Conservation (phyloP, 345 rosid genomes). For the Gossypium thurberi region DNA sequence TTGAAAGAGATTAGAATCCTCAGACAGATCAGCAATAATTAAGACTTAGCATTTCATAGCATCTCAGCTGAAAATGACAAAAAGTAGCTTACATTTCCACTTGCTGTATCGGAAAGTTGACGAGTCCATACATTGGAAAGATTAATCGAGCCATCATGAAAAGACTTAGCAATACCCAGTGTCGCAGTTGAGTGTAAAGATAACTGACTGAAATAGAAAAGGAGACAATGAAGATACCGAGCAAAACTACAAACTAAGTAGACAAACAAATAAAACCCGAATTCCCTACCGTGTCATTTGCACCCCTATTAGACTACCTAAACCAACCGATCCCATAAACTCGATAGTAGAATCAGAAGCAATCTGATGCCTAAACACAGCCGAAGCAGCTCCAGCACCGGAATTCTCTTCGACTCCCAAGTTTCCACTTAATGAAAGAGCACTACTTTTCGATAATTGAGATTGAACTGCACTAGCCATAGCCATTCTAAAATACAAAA, state of each 20-base stretch:
- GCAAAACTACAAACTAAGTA: not conserved
- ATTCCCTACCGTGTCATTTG: slow-evolving; percentile 71
- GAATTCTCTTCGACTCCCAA: slow-evolving; percentile 61
- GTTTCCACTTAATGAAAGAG: slow-evolving; percentile 67
- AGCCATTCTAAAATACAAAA: slow-evolving; percentile 54
- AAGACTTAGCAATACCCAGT: slow-evolving; percentile 66
- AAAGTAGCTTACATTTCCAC: slow-evolving; percentile 66
- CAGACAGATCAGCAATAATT: not conserved
- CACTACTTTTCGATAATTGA: slow-evolving; percentile 62
- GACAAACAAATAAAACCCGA: slow-evolving; percentile 7
- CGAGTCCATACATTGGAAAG: slow-evolving; percentile 94
- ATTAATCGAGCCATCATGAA: slow-evolving; percentile 81
- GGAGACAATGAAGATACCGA: slow-evolving; percentile 6
- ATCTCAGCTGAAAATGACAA: not conserved
- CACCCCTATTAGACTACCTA: slow-evolving; percentile 66
- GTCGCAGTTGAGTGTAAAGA: slow-evolving; percentile 85
- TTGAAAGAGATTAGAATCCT: slow-evolving; percentile 9
- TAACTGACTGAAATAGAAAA: slow-evolving; percentile 45
- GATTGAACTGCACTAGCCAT: slow-evolving; percentile 81
- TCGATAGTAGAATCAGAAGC: slow-evolving; percentile 77
- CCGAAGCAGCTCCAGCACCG: slow-evolving; percentile 72
- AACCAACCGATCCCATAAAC: slow-evolving; percentile 72
- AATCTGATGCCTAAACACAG: slow-evolving; percentile 58
- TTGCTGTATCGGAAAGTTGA: slow-evolving; percentile 75
- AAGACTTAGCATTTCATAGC: slow-evolving; percentile 5